These are phyloP conservation scores for Euphorbia pulcherrima DNA, from an alignment of 345 rosid genomes.

Conservation along the genomic window DNA sequence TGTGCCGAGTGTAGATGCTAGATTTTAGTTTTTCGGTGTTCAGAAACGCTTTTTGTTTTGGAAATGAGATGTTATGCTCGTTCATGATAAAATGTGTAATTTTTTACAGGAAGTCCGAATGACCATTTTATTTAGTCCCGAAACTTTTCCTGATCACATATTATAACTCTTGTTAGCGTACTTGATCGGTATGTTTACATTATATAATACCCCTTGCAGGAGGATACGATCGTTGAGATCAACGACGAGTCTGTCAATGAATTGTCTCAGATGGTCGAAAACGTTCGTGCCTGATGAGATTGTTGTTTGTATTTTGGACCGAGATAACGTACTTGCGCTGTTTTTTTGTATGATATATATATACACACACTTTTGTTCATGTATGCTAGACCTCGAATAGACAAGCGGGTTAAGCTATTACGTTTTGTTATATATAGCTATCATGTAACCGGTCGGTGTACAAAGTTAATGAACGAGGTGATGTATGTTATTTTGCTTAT, in stretches of 20 bases:
- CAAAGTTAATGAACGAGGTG: too few species aligned
- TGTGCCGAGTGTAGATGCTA: neutral
- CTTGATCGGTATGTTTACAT: neutral
- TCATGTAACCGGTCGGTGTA: too few species aligned
- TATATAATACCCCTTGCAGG: slow-evolving; percentile 28
- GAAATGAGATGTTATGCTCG: neutral
- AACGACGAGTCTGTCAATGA: slow-evolving; percentile 44
- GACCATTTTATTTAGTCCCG: too few species aligned
- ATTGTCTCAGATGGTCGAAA: slow-evolving; percentile 52
- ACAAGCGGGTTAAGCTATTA: too few species aligned
- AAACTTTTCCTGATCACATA: neutral
- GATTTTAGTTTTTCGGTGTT: too few species aligned
- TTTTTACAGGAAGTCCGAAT: neutral
- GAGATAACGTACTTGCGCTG: too few species aligned
- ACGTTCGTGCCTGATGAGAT: slow-evolving; percentile 43
- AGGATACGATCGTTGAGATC: slow-evolving; percentile 43
- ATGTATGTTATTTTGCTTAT: too few species aligned
- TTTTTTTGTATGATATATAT: too few species aligned
- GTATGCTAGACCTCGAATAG: too few species aligned
- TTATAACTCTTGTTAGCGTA: neutral
- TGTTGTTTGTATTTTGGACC: neutral
- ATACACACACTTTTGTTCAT: too few species aligned
- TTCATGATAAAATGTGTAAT: too few species aligned
- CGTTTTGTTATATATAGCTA: too few species aligned
- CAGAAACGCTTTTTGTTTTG: neutral